A percentile compares a stretch with the other conserved stretches of the same genome.
Evolutionary conservation across 2,329 filamentous ascomycete species (phyloP).

Genomic region (Truncatella angustata): DNA sequence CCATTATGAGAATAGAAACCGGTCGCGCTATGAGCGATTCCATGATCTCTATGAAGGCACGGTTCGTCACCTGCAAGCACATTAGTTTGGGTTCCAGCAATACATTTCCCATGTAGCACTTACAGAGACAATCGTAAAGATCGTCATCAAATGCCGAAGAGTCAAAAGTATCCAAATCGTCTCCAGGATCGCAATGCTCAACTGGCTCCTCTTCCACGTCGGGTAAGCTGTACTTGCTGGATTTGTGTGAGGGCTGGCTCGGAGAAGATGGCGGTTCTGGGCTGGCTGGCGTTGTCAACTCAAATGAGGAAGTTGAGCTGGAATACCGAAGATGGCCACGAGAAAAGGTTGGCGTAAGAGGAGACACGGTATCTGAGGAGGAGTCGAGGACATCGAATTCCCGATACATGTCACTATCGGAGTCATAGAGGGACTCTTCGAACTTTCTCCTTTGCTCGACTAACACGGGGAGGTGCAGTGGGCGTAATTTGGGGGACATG

Average conservation of each 20-base stretch:
- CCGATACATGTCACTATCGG: slow-evolving; percentile 40
- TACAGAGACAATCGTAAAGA: slow-evolving; percentile 73
- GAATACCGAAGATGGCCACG: slow-evolving; percentile 63
- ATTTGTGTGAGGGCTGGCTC: slow-evolving; percentile 44
- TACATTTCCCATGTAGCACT: slow-evolving; percentile 36
- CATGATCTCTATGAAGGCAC: slow-evolving; percentile 54
- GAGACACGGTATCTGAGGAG: slow-evolving; percentile 66
- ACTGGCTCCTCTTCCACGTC: slow-evolving; percentile 82
- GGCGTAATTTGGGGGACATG: slow-evolving; percentile 31
- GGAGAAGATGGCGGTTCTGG: slow-evolving; percentile 56
- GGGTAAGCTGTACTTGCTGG: slow-evolving; percentile 67
- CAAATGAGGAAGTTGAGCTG: slow-evolving; percentile 78
- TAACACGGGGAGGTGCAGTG: slow-evolving; percentile 27
- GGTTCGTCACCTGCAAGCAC: slow-evolving; percentile 54
- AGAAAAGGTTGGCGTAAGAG: slow-evolving; percentile 69
- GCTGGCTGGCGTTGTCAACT: slow-evolving; percentile 52
- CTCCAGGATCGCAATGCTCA: slow-evolving; percentile 57
- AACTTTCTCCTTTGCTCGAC: slow-evolving; percentile 28
- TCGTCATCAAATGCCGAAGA: slow-evolving; percentile 40
- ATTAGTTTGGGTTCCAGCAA: slow-evolving; percentile 2
- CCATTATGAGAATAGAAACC: slow-evolving; percentile 39
- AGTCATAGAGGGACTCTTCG: slow-evolving; percentile 23
- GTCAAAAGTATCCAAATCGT: slow-evolving; percentile 48
- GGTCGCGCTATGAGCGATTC: slow-evolving; percentile 36
- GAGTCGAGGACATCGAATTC: slow-evolving; percentile 45